These are phyloP conservation scores for Stemphylium beticola DNA, from an alignment of 2,329 filamentous ascomycete genomes.

Conservation along the genomic window DNA sequence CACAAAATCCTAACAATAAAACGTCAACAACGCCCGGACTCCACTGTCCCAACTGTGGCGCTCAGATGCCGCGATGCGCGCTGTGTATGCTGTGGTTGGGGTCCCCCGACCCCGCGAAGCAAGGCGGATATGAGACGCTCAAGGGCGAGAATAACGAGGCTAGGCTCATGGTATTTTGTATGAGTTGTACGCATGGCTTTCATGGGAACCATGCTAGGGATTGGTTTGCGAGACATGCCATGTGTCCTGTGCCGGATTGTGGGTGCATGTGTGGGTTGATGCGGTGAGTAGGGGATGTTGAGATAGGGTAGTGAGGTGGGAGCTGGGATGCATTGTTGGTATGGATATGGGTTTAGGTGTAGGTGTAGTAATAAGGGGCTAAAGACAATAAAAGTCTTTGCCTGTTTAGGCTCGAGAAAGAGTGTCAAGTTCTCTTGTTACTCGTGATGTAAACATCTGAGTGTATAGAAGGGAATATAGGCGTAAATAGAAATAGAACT, in stretches of 20 bases:
- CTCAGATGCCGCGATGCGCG: slow-evolving; percentile 67
- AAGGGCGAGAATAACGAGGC: slow-evolving; percentile 57
- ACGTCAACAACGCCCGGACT: slow-evolving; percentile 52
- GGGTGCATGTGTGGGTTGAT: slow-evolving; percentile 58
- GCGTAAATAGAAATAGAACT: too few relatives aligned
- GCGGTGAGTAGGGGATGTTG: slow-evolving; percentile 36
- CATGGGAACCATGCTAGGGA: slow-evolving; percentile 67
- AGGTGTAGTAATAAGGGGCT: too few relatives aligned
- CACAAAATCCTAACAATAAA: slow-evolving; percentile 32
- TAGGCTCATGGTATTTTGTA: slow-evolving; percentile 65
- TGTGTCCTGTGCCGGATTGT: slow-evolving; percentile 63
- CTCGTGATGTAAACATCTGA: too few relatives aligned
- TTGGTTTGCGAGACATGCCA: slow-evolving; percentile 64
- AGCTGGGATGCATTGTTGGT: neutral
- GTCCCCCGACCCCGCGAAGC: slow-evolving; percentile 60
- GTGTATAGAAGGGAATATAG: too few relatives aligned
- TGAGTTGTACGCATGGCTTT: slow-evolving; percentile 68
- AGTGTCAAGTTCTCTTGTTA: too few relatives aligned
- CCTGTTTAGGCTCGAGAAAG: too few relatives aligned
- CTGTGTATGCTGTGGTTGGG: slow-evolving; percentile 69
- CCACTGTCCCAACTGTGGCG: slow-evolving; percentile 66
- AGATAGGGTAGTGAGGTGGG: neutral
- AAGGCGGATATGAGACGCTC: slow-evolving; percentile 43
- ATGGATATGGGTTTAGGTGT: neutral
- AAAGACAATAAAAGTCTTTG: too few relatives aligned